These are phyloP conservation scores for Flaveria bidentis DNA, from an alignment of 129 eudicot species.

Conservation along the genomic window DNA sequence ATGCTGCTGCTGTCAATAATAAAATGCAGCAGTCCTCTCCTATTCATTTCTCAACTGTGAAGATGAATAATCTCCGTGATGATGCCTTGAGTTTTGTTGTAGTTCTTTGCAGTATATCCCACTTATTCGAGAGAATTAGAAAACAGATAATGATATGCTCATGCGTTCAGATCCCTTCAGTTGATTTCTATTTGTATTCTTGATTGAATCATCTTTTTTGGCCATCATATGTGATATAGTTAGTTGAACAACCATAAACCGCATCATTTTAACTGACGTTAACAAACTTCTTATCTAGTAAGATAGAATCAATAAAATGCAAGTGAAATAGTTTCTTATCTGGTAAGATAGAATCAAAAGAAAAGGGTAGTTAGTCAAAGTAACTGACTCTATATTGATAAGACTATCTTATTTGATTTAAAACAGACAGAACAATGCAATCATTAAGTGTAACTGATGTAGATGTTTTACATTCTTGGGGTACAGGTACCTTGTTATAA, in stretches of 20 bases:
- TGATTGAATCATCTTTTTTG: neutral
- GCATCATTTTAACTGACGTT: neutral
- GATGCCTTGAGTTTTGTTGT: neutral
- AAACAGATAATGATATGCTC: neutral
- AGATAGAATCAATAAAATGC: neutral
- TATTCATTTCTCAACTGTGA: neutral
- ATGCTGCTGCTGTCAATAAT: neutral
- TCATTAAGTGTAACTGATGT: slow-evolving; percentile 13
- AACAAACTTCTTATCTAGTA: neutral
- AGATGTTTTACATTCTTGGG: slow-evolving; percentile 17
- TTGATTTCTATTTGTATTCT: neutral
- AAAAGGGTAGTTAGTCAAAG: slow-evolving; percentile 12
- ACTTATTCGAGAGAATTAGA: neutral
- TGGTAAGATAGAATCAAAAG: slow-evolving; percentile 4
- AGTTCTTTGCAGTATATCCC: neutral
- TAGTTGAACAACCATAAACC: neutral
- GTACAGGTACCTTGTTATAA: slow-evolving; percentile 22
- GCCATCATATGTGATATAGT: neutral
- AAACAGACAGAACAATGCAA: slow-evolving; percentile 32
- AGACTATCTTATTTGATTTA: slow-evolving; percentile 27
- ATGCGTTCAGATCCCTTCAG: neutral
- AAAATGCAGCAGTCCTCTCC: neutral
- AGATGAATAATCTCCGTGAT: neutral
- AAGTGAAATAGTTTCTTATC: slow-evolving; percentile 5
- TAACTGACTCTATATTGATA: neutral